Percentiles rank a stretch among this genome's conserved stretches.
These are phyloP conservation scores for Pichia gijzeniarum DNA, from an alignment of 805 yeast genomes.

Conservation along the genomic window DNA sequence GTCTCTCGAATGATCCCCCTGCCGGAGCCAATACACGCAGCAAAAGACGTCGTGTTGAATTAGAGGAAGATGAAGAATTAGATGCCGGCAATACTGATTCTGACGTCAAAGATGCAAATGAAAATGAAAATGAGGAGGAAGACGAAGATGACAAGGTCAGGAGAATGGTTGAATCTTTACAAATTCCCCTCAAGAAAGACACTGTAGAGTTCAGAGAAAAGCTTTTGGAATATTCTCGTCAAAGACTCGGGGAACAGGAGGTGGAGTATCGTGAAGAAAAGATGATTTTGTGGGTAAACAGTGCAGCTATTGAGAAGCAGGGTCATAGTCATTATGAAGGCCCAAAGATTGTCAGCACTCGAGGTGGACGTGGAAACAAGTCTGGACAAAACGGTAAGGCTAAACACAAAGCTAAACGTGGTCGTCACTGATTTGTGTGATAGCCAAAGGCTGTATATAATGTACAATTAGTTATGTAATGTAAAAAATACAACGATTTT, in stretches of 20 bases:
- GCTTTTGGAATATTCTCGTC: slow-evolving; percentile 15
- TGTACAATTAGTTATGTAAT: too few species aligned
- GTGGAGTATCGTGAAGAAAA: slow-evolving; percentile 18
- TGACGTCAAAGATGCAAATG: background rate
- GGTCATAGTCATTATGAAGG: slow-evolving; percentile 57
- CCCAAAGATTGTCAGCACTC: slow-evolving; percentile 18
- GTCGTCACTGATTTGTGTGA: background rate
- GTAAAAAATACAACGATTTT: too few species aligned
- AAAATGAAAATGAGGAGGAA: slow-evolving; percentile 17
- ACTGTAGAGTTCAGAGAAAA: background rate
- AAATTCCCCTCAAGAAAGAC: background rate
- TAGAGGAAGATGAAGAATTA: slow-evolving; percentile 21
- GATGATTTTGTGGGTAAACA: slow-evolving; percentile 46
- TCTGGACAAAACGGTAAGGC: background rate
- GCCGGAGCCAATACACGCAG: slow-evolving; percentile 9
- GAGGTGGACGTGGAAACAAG: slow-evolving; percentile 8
- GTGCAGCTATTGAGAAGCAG: slow-evolving; percentile 44
- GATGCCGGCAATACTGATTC: too few species aligned
- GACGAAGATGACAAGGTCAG: slow-evolving; percentile 10
- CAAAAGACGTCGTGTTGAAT: slow-evolving; percentile 12
- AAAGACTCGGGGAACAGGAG: slow-evolving; percentile 24
- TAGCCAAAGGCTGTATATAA: too few species aligned
- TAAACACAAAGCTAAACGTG: background rate
- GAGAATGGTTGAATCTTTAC: slow-evolving; percentile 22
- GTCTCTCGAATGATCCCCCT: slow-evolving; percentile 17